Evolutionary conservation across 2,329 filamentous ascomycete species (phyloP).

Genomic region (Hirsutella rhossiliensis): DNA sequence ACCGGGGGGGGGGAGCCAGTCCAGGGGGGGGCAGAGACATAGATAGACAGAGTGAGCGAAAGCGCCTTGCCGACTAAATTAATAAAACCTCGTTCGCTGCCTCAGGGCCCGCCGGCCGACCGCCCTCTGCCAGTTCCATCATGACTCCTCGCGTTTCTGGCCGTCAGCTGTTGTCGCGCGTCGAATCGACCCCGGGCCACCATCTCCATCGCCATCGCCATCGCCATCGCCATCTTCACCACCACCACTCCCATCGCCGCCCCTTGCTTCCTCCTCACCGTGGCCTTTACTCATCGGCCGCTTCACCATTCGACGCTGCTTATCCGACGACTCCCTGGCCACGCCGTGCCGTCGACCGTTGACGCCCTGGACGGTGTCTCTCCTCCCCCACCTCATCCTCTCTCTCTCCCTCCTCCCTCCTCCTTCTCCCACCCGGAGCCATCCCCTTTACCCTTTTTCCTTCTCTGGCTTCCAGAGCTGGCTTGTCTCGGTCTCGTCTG

Average conservation of each 20-base stretch:
- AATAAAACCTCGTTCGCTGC: constrained; percentile 4
- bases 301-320: neutral
- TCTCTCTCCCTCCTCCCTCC: neutral
- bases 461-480: too few relatives aligned
- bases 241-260: neutral
- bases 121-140: neutral
- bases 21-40: too few relatives aligned
- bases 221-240: neutral
- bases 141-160: neutral
- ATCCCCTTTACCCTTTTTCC: too few relatives aligned
- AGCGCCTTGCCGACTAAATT: constrained; percentile 1
- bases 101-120: neutral
- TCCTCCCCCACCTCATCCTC: constrained; percentile 8
- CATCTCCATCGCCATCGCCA: neutral
- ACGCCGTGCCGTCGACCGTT: neutral
- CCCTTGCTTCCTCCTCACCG: neutral
- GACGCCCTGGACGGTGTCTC: neutral
- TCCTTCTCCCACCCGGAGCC: too few relatives aligned
- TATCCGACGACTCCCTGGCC: neutral
- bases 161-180: neutral
- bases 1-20: too few relatives aligned
- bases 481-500: neutral
- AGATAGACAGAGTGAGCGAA: neutral
- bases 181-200: neutral
- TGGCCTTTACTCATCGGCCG: neutral